A percentile compares a stretch with the other conserved stretches of the same genome.
Conservation (phyloP, 352 stramenopile genomes). For the Hyaloperonospora arabidopsidis region DNA sequence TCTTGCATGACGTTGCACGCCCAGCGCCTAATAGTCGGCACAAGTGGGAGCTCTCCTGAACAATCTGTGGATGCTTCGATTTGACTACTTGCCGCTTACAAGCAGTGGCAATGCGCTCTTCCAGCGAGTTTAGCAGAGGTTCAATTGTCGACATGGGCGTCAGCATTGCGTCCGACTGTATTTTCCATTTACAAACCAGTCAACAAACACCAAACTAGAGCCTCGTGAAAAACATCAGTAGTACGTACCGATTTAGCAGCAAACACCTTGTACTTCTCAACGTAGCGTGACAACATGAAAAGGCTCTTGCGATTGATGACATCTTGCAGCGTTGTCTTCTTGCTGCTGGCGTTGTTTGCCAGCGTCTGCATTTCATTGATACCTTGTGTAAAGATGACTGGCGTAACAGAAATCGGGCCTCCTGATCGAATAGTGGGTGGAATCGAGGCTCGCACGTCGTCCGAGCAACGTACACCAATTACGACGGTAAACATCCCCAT, state of each 20-base stretch:
- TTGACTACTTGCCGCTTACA: conserved; percentile 62
- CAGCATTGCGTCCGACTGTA: conserved; percentile 36
- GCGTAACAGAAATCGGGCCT: conserved; percentile 44
- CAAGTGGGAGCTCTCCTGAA: conserved; percentile 54
- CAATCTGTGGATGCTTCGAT: conserved; percentile 72
- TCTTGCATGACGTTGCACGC: conserved; percentile 92
- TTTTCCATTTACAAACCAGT: conserved; percentile 4
- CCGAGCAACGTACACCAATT: conserved; percentile 48
- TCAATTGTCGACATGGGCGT: conserved; percentile 36
- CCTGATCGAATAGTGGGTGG: conserved; percentile 41
- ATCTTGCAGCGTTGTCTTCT: conserved; percentile 66
- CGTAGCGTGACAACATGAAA: conserved; percentile 40
- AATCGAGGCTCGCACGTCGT: conserved; percentile 35
- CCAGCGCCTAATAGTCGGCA: conserved; percentile 83
- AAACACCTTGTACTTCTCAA: conserved; percentile 58
- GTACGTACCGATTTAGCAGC: conserved; percentile 28
- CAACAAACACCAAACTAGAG: not conserved
- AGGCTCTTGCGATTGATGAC: conserved; percentile 74
- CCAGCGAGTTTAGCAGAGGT: conserved; percentile 39
- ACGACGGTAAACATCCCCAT: conserved; percentile 47
- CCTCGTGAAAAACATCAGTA: not conserved
- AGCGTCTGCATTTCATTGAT: conserved; percentile 82
- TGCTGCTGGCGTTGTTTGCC: conserved; percentile 56
- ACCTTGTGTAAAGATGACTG: conserved; percentile 65
- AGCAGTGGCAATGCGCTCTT: conserved; percentile 42